These are phyloP conservation scores for Pseudogymnoascus sp. DNA, from an alignment of 2,329 filamentous ascomycete genomes.

Conservation along the genomic window DNA sequence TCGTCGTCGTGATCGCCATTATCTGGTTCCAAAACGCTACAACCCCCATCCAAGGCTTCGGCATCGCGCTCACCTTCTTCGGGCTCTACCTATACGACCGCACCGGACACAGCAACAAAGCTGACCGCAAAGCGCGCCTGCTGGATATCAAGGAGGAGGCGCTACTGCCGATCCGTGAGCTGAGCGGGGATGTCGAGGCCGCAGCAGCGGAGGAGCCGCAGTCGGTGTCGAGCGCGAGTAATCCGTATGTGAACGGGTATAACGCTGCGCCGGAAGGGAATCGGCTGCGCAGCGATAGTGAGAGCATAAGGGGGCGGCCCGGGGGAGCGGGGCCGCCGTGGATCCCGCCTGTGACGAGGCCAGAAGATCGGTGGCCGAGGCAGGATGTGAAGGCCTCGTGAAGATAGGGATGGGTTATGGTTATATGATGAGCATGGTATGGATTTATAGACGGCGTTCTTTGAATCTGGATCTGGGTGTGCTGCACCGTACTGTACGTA, in stretches of 20 bases:
- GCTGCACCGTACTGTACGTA: background rate
- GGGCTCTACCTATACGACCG: slow-evolving; percentile 95
- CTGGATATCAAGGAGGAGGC: slow-evolving; percentile 38
- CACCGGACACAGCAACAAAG: slow-evolving; percentile 78
- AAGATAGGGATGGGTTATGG: background rate
- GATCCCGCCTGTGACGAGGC: background rate
- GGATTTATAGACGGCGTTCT: slow-evolving; percentile 6
- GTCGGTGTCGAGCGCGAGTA: slow-evolving; percentile 14
- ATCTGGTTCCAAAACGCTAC: slow-evolving; percentile 93
- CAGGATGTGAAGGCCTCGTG: background rate
- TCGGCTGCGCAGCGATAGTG: slow-evolving; percentile 11
- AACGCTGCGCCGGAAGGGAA: slow-evolving; percentile 12
- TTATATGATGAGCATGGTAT: slow-evolving; percentile 5
- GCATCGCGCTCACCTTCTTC: slow-evolving; percentile 81
- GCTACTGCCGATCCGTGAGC: slow-evolving; percentile 18
- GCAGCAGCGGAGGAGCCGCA: slow-evolving; percentile 9
- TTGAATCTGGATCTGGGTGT: slow-evolving; percentile 3
- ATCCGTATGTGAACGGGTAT: slow-evolving; percentile 8
- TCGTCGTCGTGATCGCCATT: slow-evolving; percentile 90
- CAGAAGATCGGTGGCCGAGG: background rate
- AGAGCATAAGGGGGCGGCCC: background rate
- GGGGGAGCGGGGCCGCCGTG: background rate
- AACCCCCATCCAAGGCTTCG: slow-evolving; percentile 70
- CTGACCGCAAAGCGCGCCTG: slow-evolving; percentile 70
- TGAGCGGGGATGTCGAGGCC: slow-evolving; percentile 10